Evolutionary conservation across 2,329 filamentous ascomycete species (phyloP).

Genomic region (Aspergillus chevalieri): DNA sequence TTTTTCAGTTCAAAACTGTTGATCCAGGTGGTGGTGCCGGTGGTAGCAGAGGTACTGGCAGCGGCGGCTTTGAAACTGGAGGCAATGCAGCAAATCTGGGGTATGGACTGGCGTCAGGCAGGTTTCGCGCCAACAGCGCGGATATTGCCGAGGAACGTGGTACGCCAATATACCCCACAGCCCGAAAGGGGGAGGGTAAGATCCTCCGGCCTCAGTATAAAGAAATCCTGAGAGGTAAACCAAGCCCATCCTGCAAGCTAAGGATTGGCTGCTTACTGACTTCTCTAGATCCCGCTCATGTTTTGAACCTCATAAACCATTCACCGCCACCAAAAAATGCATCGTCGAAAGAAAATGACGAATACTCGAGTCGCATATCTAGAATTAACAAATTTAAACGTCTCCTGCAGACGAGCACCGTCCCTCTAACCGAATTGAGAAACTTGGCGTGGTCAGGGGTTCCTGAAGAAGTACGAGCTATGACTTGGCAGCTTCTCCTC

Average conservation of each 20-base stretch:
- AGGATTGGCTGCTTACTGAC: not conserved
- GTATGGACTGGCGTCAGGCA: constrained; percentile 36
- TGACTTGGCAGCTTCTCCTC: constrained; percentile 96
- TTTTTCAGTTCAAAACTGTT: constrained; percentile 32
- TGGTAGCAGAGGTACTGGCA: not conserved
- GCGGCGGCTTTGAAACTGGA: constrained; percentile 4
- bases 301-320: constrained; percentile 88
- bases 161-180: constrained; percentile 72
- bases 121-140: constrained; percentile 73
- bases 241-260: not conserved
- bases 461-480: constrained; percentile 89
- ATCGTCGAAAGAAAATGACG: constrained; percentile 75
- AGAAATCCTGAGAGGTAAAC: constrained; percentile 70
- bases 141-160: constrained; percentile 91
- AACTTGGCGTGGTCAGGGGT: constrained; percentile 89
- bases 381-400: constrained; percentile 99
- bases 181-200: constrained; percentile 88
- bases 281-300: constrained; percentile 69
- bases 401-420: constrained; percentile 84
- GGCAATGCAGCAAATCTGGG: constrained; percentile 21
- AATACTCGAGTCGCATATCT: constrained; percentile 77
- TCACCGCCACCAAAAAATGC: constrained; percentile 67
- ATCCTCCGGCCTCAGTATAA: constrained; percentile 96
- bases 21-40: constrained; percentile 34
- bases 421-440: constrained; percentile 76